A percentile compares a stretch with the other conserved stretches of the same genome.
These are phyloP conservation scores for Lepiota subincarnata DNA, from an alignment of 768 basidiomycete genomes.

Conservation along the genomic window DNA sequence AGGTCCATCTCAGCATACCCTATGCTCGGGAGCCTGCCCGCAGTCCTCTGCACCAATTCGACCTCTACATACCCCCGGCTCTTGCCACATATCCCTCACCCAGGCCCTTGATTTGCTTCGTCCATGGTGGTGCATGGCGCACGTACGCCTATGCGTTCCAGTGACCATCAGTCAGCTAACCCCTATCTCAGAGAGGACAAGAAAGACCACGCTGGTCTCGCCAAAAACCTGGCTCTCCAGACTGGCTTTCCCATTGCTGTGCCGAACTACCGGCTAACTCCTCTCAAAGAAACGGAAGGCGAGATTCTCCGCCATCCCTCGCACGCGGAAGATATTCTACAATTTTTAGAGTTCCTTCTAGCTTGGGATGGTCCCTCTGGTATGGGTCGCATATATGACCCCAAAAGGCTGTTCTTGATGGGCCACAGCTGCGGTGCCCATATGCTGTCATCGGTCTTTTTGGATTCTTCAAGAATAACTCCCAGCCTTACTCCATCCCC, in stretches of 20 bases:
- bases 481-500: constrained; percentile 43
- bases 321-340: constrained; percentile 64
- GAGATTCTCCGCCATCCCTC: constrained; percentile 57
- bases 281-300: constrained; percentile 29
- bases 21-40: constrained; percentile 28
- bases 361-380: constrained; percentile 37
- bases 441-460: constrained; percentile 68
- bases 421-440: constrained; percentile 85
- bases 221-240: constrained; percentile 42
- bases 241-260: constrained; percentile 61
- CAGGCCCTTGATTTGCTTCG: constrained; percentile 57
- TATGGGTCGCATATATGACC: constrained; percentile 30
- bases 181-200: constrained; percentile 63
- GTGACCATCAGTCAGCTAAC: neutral
- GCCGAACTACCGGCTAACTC: constrained; percentile 76
- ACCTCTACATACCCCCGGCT: constrained; percentile 42
- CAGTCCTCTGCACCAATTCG: constrained; percentile 45
- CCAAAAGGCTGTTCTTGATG: constrained; percentile 48
- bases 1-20: constrained; percentile 27
- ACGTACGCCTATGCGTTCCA: constrained; percentile 41
- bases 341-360: constrained; percentile 55
- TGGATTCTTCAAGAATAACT: constrained; percentile 42
- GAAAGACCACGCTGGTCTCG: constrained; percentile 49
- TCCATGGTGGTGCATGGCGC: constrained; percentile 86
- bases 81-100: neutral